A percentile compares a stretch with the other conserved stretches of the same genome.
These are phyloP conservation scores for Ceriops decandra DNA, from an alignment of 345 rosid genomes.

Conservation along the genomic window DNA sequence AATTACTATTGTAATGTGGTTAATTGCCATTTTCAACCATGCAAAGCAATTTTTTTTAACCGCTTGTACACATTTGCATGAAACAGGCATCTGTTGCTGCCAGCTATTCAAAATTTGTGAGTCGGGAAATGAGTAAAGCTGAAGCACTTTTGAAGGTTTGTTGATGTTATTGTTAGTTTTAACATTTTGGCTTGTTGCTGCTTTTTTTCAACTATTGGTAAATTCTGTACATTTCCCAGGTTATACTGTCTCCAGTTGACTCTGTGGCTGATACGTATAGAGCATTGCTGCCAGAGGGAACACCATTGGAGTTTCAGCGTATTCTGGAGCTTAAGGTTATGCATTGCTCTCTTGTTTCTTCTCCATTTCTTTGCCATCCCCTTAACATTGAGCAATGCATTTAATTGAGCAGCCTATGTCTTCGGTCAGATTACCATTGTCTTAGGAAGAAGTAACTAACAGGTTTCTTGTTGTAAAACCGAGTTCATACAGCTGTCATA, in stretches of 20 bases:
- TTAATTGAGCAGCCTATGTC: background rate
- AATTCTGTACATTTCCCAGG: slow-evolving; percentile 36
- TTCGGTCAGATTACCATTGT: background rate
- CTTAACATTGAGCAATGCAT: background rate
- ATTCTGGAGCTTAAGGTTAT: slow-evolving; percentile 86
- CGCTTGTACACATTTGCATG: slow-evolving; percentile 13
- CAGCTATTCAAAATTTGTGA: slow-evolving; percentile 87
- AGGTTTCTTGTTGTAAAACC: too few relatives aligned
- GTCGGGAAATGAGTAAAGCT: slow-evolving; percentile 99
- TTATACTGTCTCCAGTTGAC: slow-evolving; percentile 89
- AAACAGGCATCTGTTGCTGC: slow-evolving; percentile 77
- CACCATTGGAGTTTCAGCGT: slow-evolving; percentile 97
- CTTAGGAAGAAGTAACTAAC: background rate
- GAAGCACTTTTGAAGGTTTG: slow-evolving; percentile 96
- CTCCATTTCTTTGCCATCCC: too few relatives aligned
- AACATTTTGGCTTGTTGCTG: slow-evolving; percentile 2
- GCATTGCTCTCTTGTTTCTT: slow-evolving; percentile 8
- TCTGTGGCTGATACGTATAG: slow-evolving; percentile 96
- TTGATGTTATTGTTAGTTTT: slow-evolving; percentile 4
- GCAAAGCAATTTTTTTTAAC: background rate
- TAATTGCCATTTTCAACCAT: background rate
- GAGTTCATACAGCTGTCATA: too few relatives aligned
- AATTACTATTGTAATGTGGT: too few relatives aligned
- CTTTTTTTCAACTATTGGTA: background rate
- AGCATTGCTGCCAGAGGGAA: slow-evolving; percentile 96